Percentiles rank a stretch among this genome's conserved stretches.
These are phyloP conservation scores for Capsicum pubescens DNA, from an alignment of 257 asterid genomes.

Conservation along the genomic window DNA sequence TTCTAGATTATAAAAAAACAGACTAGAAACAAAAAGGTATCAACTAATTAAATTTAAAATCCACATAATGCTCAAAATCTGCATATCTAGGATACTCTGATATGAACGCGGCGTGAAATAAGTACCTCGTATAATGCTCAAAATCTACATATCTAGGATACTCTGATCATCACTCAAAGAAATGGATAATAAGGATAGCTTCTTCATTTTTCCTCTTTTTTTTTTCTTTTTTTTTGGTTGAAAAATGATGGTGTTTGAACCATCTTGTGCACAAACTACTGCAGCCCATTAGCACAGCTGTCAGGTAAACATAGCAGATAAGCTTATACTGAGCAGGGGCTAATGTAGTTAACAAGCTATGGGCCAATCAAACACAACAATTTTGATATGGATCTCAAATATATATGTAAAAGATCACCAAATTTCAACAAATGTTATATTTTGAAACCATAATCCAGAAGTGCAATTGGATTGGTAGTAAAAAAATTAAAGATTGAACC, in stretches of 20 bases:
- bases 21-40: neutral
- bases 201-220: neutral
- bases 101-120: neutral
- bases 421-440: neutral
- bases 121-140: neutral
- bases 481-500: neutral
- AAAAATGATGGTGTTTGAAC: neutral
- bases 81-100: neutral
- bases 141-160: conserved; percentile 4
- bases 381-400: neutral
- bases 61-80: too few relatives aligned
- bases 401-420: neutral
- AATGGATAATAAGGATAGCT: neutral
- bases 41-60: neutral
- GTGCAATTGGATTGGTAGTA: neutral
- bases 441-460: neutral
- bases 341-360: neutral
- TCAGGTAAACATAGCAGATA: neutral
- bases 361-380: neutral
- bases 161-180: neutral
- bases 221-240: neutral
- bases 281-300: neutral
- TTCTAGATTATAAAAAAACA: neutral
- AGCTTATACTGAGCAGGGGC: neutral
- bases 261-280: neutral